These are phyloP conservation scores for Termitomyces sp. DNA, from an alignment of 768 basidiomycete species.

Conservation along the genomic window DNA sequence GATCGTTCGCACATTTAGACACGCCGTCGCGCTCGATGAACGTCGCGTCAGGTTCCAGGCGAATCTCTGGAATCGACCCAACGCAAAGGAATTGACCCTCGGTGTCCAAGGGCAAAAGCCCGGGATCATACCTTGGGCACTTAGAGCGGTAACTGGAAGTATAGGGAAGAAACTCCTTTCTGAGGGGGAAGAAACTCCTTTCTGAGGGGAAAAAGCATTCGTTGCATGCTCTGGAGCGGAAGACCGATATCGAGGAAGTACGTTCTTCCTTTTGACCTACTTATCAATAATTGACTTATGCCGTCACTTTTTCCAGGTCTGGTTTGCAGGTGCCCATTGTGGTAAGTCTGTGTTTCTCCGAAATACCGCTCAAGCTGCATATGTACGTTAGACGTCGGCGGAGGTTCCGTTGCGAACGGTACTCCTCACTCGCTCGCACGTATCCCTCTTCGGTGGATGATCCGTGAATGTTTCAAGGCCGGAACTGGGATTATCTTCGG, in stretches of 20 bases:
- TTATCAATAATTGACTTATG: neutral
- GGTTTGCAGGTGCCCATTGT: conserved; percentile 43
- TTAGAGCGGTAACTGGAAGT: neutral
- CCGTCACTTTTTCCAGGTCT: conserved; percentile 25
- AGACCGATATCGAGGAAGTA: conserved; percentile 40
- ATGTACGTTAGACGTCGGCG: conserved; percentile 23
- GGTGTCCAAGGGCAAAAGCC: conserved; percentile 17
- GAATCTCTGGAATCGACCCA: conserved; percentile 30
- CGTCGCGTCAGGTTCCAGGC: conserved; percentile 44
- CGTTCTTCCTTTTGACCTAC: neutral
- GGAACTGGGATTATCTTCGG: conserved; percentile 62
- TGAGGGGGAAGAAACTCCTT: neutral
- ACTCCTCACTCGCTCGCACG: conserved; percentile 45
- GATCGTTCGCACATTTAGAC: conserved; percentile 43
- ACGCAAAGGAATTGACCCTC: conserved; percentile 25
- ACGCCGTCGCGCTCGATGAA: conserved; percentile 48
- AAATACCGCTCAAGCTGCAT: neutral
- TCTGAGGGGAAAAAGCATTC: conserved; percentile 1
- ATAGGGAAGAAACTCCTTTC: neutral
- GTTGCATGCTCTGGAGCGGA: conserved; percentile 21
- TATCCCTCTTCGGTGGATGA: conserved; percentile 66
- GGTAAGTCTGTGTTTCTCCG: conserved; percentile 15
- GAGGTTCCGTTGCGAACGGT: conserved; percentile 34
- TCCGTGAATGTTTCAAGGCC: conserved; percentile 63
- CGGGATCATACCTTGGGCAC: neutral